These are phyloP conservation scores for Pseudogymnoascus destructans DNA, from an alignment of 2,329 filamentous ascomycete species.

Conservation along the genomic window DNA sequence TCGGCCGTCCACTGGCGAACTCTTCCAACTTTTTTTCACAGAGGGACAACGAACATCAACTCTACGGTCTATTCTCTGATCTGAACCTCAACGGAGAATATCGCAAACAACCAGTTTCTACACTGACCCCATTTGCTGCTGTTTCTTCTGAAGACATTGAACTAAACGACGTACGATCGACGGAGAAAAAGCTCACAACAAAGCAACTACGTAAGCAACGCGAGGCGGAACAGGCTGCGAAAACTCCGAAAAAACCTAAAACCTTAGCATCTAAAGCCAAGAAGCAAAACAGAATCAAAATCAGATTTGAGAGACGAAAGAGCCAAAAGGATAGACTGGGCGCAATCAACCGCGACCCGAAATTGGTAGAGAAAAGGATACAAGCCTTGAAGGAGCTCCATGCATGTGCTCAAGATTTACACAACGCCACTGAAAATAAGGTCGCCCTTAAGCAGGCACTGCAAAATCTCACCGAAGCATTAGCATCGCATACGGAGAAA, in stretches of 20 bases:
- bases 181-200: slow-evolving; percentile 4
- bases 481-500: slow-evolving; percentile 3
- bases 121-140: not conserved
- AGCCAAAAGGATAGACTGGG: slow-evolving; percentile 1
- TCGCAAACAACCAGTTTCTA: not conserved
- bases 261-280: not conserved
- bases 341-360: slow-evolving; percentile 2
- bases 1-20: slow-evolving; percentile 6
- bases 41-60: slow-evolving; percentile 1
- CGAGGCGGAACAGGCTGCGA: slow-evolving; percentile 3
- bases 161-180: not conserved
- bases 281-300: slow-evolving; percentile 5
- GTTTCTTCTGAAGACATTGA: not conserved
- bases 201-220: slow-evolving; percentile 1
- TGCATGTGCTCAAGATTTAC: not conserved
- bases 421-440: slow-evolving; percentile 5
- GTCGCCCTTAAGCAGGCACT: not conserved
- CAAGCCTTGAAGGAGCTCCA: not conserved
- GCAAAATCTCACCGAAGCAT: not conserved
- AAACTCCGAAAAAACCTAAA: not conserved
- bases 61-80: not conserved
- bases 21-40: slow-evolving; percentile 3
- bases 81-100: not conserved
- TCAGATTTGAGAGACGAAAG: slow-evolving; percentile 5
- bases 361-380: not conserved